Conservation (phyloP, 768 basidiomycete genomes). For the Cubamyces sp. region DNA sequence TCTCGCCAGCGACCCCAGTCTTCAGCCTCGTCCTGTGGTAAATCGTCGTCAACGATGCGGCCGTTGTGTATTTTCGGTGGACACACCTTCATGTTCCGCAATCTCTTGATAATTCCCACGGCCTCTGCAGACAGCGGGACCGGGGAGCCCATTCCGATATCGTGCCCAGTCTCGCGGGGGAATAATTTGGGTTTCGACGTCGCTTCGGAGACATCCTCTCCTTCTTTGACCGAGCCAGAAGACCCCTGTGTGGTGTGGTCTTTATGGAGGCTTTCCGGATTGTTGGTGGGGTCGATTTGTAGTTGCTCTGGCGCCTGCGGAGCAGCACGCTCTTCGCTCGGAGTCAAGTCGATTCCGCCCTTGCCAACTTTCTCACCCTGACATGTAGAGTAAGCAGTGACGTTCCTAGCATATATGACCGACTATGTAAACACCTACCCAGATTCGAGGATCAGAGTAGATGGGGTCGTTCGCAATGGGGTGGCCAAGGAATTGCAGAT, state of each 20-base stretch:
- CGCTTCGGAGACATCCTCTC: background rate
- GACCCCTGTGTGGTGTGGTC: background rate
- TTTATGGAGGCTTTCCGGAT: slow-evolving; percentile 30
- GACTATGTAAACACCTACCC: slow-evolving; percentile 49
- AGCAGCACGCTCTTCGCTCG: slow-evolving; percentile 65
- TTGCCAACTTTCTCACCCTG: slow-evolving; percentile 76
- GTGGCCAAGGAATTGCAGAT: slow-evolving; percentile 91
- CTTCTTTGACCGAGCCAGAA: background rate
- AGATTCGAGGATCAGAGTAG: slow-evolving; percentile 80
- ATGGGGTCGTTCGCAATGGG: slow-evolving; percentile 96
- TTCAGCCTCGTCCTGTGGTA: slow-evolving; percentile 78
- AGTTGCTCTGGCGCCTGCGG: slow-evolving; percentile 56
- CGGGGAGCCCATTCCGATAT: slow-evolving; percentile 88
- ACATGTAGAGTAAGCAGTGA: background rate
- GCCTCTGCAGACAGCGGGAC: slow-evolving; percentile 79
- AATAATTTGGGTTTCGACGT: slow-evolving; percentile 48
- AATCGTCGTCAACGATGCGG: background rate
- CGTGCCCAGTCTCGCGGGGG: slow-evolving; percentile 84
- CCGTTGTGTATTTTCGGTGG: background rate
- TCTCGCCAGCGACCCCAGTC: slow-evolving; percentile 91
- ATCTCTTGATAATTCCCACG: slow-evolving; percentile 72
- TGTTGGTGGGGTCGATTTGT: slow-evolving; percentile 33
- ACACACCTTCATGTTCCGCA: slow-evolving; percentile 82
- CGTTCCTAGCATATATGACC: slow-evolving; percentile 19
- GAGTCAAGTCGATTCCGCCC: slow-evolving; percentile 79